Conservation (phyloP, 2,329 filamentous ascomycete species). For the Thielaviopsis musarum region DNA sequence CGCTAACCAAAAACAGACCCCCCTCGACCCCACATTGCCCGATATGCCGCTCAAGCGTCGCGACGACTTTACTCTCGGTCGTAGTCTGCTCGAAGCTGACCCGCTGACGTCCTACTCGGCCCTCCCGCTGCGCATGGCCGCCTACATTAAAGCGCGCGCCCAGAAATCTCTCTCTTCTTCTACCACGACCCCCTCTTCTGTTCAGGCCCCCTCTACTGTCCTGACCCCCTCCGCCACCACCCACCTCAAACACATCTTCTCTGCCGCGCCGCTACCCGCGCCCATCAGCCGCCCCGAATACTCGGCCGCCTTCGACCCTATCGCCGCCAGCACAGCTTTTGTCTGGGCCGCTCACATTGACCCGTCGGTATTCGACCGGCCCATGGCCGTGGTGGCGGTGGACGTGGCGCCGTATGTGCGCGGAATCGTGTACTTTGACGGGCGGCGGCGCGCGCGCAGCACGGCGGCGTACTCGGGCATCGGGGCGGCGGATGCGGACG, state of each 20-base stretch:
- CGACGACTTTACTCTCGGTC: slow-evolving; percentile 35
- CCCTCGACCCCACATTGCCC: slow-evolving; percentile 47
- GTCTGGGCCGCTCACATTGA: too few species aligned
- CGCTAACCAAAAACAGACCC: slow-evolving; percentile 23
- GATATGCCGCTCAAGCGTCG: slow-evolving; percentile 28
- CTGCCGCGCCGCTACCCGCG: not conserved
- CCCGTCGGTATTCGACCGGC: too few species aligned
- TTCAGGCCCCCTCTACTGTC: too few species aligned
- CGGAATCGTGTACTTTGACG: too few species aligned
- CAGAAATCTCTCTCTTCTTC: not conserved
- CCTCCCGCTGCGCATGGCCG: not conserved
- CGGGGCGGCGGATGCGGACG: too few species aligned
- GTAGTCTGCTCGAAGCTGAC: slow-evolving; percentile 30
- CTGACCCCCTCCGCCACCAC: slow-evolving; percentile 12
- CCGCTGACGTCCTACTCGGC: slow-evolving; percentile 18
- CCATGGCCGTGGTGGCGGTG: too few species aligned
- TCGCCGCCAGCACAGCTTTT: too few species aligned
- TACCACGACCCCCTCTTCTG: not conserved
- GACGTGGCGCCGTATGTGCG: too few species aligned
- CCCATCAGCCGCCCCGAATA: slow-evolving; percentile 16
- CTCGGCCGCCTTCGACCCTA: not conserved
- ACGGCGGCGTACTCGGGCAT: too few species aligned
- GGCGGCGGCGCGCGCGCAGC: too few species aligned
- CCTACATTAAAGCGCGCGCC: slow-evolving; percentile 3
- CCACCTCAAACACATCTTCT: slow-evolving; percentile 18